Evolutionary conservation across 192 early-diverging fungal species (phyloP), one percentile per base, ranked within the genome.

Genomic region (Rhizoclosmatium globosum): DNA sequence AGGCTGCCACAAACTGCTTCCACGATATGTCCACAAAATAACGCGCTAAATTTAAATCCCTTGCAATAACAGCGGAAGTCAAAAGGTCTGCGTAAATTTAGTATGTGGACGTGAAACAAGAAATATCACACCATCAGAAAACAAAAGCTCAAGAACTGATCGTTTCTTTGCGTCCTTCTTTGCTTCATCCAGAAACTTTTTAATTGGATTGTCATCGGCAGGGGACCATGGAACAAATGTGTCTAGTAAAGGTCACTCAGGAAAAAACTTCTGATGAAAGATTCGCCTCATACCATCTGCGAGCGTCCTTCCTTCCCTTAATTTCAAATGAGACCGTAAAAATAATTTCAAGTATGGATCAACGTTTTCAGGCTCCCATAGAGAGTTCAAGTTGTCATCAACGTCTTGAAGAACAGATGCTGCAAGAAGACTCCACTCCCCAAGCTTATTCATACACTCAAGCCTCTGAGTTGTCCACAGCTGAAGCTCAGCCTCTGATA

Each of bases 371-470:
- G 77, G 68, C 13, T 90, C 86, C 92, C 92, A 94, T 0, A 94
- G 38, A 3, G 78, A 73, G 0, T 78, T 66, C 21, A 86, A 66
- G 68, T 91, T 67, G 39, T 79, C 66, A 4, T 89, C 88, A 47
- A 94, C 60, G 58, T 89, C 88, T n/a, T 81, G 47, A 71, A 85
- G 76, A 50, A 92, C 84, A 76, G 80, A 83, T 4, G 81, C 68
- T 2, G 87, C 84, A 42, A 94, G 72, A 7, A 83, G 80, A 65
- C 91, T 89, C 92, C 92, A 94, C 53, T 89, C 76, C 3, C 86
- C 88, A 44, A 94, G 82, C 31, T 91, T 83, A 53, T 89, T 87
- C 68, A 91, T 76, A 71, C 92, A 93, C 66, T 88, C 84, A 38
- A 92, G 58, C 39, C 75, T 64, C 64, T 47, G 46, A 41, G 47